These are phyloP conservation scores for Hirsutella rhossiliensis DNA, from an alignment of 2,329 filamentous ascomycete genomes.

Conservation along the genomic window DNA sequence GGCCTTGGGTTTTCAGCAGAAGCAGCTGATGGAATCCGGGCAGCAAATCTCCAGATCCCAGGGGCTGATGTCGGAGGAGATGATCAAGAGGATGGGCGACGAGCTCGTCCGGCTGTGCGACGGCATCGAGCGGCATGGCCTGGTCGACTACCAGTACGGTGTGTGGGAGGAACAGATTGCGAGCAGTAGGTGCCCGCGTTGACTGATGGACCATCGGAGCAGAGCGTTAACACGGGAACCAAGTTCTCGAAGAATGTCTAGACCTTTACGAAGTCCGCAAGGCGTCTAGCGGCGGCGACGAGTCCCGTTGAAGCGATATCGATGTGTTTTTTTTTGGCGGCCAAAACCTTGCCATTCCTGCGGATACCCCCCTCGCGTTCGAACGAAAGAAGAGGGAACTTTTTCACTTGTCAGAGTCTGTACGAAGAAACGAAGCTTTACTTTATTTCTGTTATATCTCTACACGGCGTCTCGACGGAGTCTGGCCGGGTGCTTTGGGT, in stretches of 20 bases:
- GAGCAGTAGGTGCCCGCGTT: slow-evolving; percentile 45
- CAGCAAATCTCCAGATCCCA: slow-evolving; percentile 44
- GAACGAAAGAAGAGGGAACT: too few relatives aligned
- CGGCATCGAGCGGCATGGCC: slow-evolving; percentile 75
- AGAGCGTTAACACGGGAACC: background rate
- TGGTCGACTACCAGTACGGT: slow-evolving; percentile 95
- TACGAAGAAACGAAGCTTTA: too few relatives aligned
- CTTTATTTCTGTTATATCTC: too few relatives aligned
- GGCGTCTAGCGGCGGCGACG: slow-evolving; percentile 17
- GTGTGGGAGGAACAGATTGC: slow-evolving; percentile 93
- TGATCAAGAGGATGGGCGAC: slow-evolving; percentile 67
- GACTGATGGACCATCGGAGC: too few relatives aligned
- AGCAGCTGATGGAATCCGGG: slow-evolving; percentile 55
- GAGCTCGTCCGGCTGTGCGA: slow-evolving; percentile 78
- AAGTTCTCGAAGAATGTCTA: slow-evolving; percentile 27
- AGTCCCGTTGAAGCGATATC: slow-evolving; percentile 8
- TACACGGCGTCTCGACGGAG: too few relatives aligned
- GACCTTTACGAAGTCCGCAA: slow-evolving; percentile 32
- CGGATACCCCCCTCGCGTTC: too few relatives aligned
- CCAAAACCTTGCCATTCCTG: too few relatives aligned
- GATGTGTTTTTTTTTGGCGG: background rate
- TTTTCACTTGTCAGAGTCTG: too few relatives aligned
- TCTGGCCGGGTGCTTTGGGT: too few relatives aligned
- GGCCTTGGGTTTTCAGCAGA: slow-evolving; percentile 69
- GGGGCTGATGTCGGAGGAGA: slow-evolving; percentile 54